Evolutionary conservation across 257 asterid genomes (phyloP), one percentile per base, ranked within the genome.

Genomic region (Primulina eburnea): DNA sequence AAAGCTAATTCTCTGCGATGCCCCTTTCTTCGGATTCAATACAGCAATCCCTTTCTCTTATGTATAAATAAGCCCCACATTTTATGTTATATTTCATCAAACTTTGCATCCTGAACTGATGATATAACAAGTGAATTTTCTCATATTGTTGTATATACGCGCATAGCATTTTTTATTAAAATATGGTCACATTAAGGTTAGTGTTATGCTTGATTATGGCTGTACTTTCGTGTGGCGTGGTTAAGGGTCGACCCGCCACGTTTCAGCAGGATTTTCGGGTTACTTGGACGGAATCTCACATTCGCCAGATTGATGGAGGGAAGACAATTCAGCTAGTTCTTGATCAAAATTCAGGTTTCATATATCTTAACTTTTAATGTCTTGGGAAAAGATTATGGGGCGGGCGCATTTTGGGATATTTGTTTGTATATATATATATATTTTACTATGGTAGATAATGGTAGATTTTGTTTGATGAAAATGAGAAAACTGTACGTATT

Each of bases 311-410:
- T 20, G 83, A 83, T 0, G 95, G 92, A 0, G 97, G 97, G 35
- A 74, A 68, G 38, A 89, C 93, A 69, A 83, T 92, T 72, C 97
- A 89, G 55, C 96, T 92, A 33, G 40, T 80, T 74, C 92, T 92
- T 16, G 97, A 92, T 68, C 96, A 63, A 47, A 84, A 43, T 64
- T 89, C 97, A 59, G 96, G 97, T 82, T 65, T 17, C 2, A 1
- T 9, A 21, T 38, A 26, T 12, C 5, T 35, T 1, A 0, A 8
- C 32, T 2, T 50, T 8, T 12, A 53, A 2, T 2, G 17, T 28
- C 4, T 2, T 28, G 2, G 2, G 30, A 28, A 28, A 28, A 28
- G 30, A 28, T 28, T 1, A 28, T 28, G 30, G 30, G 30, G 30
- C 0, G 30, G 30, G 30, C 0, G 30, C 30, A 28, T 28, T 28